Base-by-base conservation (phyloP, 108 stramenopile genomes). In the Ochromonas danica region DNA sequence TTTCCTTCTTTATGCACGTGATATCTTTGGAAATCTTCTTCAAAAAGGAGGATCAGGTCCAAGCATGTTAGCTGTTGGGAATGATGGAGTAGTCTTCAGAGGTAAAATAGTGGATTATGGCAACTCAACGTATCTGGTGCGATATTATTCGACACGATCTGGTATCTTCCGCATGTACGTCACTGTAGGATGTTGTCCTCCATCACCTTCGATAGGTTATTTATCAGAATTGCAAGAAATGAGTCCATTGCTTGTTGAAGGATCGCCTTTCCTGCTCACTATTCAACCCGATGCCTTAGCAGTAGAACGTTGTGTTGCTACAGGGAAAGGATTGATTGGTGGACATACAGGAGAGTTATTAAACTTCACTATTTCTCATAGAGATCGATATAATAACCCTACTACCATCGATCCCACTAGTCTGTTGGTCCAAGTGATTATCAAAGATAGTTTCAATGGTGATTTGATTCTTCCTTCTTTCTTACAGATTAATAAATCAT, bases 91-190 rank as follows among this genome's bases (percentile, higher is more conserved):
- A 6, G 40, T 41, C 17, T 75, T 75, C 51, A 6, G 40, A 35
- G 72, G 72, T 36, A 60, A 17, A 10, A 33, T 75, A 14, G 31
- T 33, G 43, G 40, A 75, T 60, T 75, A 75, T 60, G 72, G 72
- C 17, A 75, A 75, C 51, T 75, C 72, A 42, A 75, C 72, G 31
- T 75, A 75, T 36, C 51, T 27, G 3, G 35, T 75, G 3, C 6
- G 38, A 27, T 75, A 75, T 36, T 42, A 42, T 36, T 33, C 72
- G 3, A 42, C 40, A 10, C 25, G 38, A 36, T 3, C 72, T 27
- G 72, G 72, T 10, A 75, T 41, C 40, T 75, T 35, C 38, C 40
- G 40, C 10, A 41, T 75, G 72, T 75, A 75, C 38, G 51, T 75
- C n/a, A 60, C 72, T 38, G 38, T 75, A 35, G 72, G 72, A 28